These are phyloP conservation scores for Galium porrigens DNA, from an alignment of 305 asterid species.

Conservation along the genomic window DNA sequence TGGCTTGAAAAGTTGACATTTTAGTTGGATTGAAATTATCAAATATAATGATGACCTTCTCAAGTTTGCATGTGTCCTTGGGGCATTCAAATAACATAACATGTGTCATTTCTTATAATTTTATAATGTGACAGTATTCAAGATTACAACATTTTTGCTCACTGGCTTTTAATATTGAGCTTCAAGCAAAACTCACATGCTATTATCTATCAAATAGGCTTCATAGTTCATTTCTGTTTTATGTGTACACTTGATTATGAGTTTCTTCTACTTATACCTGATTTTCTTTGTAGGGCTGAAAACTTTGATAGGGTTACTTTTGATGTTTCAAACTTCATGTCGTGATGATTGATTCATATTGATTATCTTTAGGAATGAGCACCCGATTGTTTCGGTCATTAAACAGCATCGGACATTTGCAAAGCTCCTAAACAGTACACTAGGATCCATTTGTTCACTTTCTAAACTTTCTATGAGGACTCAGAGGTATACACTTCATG, in stretches of 20 bases:
- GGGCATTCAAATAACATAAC: neutral
- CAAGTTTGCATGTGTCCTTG: slow-evolving; percentile 1
- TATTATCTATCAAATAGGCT: neutral
- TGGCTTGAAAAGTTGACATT: neutral
- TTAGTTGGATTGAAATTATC: neutral
- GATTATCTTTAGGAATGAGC: slow-evolving; percentile 58
- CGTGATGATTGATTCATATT: slow-evolving; percentile 14
- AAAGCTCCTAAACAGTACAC: slow-evolving; percentile 76
- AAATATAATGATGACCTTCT: neutral
- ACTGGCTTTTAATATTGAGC: neutral
- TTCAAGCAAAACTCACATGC: neutral
- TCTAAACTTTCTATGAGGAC: slow-evolving; percentile 72
- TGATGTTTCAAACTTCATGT: slow-evolving; percentile 4
- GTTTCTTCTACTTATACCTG: slow-evolving; percentile 1
- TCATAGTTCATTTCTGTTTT: neutral
- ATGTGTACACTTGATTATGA: neutral
- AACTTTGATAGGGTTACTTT: neutral
- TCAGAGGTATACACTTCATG: slow-evolving; percentile 79
- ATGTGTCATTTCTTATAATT: neutral
- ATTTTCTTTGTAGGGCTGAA: slow-evolving; percentile 14
- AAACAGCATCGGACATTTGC: slow-evolving; percentile 84
- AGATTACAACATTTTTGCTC: neutral
- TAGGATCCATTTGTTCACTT: slow-evolving; percentile 83
- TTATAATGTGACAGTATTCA: neutral
- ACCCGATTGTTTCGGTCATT: slow-evolving; percentile 73